Evolutionary conservation across 805 yeast genomes (phyloP).

Genomic region (Ascoidea rubescens): DNA sequence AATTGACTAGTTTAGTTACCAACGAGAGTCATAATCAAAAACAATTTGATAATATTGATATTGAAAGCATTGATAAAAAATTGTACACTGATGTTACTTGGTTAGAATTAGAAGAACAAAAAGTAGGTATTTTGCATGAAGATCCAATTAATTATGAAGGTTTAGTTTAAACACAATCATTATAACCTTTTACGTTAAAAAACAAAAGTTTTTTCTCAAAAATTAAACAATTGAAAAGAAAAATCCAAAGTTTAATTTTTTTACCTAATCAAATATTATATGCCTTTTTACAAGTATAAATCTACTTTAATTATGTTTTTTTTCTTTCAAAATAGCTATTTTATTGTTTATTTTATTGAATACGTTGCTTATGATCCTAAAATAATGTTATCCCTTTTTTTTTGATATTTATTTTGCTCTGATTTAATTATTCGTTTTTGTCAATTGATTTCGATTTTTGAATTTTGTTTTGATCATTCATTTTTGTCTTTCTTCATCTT

Average conservation of each 20-base stretch:
- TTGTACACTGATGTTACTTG: conserved; percentile 40
- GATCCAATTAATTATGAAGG: conserved; percentile 11
- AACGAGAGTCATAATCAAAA: conserved; percentile 9
- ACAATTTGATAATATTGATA: conserved; percentile 9
- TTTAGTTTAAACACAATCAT: too few species aligned
- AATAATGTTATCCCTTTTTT: background rate
- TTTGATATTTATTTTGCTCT: background rate
- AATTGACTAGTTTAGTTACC: conserved; percentile 2
- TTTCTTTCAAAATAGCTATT: too few species aligned
- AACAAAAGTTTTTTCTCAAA: too few species aligned
- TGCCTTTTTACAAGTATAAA: too few species aligned
- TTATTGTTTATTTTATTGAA: too few species aligned
- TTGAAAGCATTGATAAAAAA: conserved; percentile 14
- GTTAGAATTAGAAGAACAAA: conserved; percentile 54
- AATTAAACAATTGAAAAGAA: too few species aligned
- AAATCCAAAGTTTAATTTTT: too few species aligned
- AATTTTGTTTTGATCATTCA: too few species aligned
- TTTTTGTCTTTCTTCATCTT: too few species aligned
- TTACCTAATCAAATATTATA: too few species aligned
- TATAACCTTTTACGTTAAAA: too few species aligned
- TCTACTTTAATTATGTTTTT: too few species aligned
- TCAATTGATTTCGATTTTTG: background rate
- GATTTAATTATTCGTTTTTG: background rate
- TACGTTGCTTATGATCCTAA: background rate
- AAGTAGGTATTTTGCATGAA: conserved; percentile 41